Evolutionary conservation across 2,329 filamentous ascomycete species (phyloP), one percentile per base, ranked within the genome.

Genomic region (Epicoccum nigrum): DNA sequence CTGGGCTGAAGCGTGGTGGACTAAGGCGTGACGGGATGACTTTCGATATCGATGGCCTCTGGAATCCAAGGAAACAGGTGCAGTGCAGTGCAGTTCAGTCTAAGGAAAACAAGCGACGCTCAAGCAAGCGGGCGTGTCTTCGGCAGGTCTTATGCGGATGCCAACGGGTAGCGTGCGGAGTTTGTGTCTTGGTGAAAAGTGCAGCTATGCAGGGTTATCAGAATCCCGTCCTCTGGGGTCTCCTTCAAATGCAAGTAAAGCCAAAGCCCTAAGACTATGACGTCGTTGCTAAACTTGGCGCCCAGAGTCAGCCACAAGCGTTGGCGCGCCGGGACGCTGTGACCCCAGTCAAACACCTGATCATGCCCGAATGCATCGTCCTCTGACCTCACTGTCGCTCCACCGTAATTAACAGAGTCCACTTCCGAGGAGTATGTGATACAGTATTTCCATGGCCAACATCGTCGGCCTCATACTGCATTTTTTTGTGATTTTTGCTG

Each of bases 341-440:
- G 23, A 43, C 47, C 38, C 35, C 28, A 41, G 37, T 31, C 21
- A 30, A 25, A 45, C 48, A 41, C 34, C 33, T 44, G 44, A 44
- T 40, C 35, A 35, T 42, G 33, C 34, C 52, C 47, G 45, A 34
- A 50, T 55, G 34, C 49, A 44, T 43, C 43, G 7, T 51, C 41
- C 55, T 59, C 54, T 61, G 56, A 65, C 67, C 58, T 64, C 62
- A 62, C 58, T 51, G 41, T 42, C 38, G 15, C 28, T 50, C 39
- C 51, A 35, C 47, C 39, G 49, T 38, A 42, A 41, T 37, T 31
- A 38, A 43, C 32, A 38, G 16, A 52, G 40, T 23, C 48, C 28
- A 27, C 21, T 34, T 23, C 46, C 49, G 34, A 45, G 41, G 64
- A 67, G 58, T 60, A 73, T 74, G 70, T 72, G 58, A 68, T 45